Base-by-base conservation (phyloP, 495 filamentous ascomycete genomes). In the Penicillium paradoxum region DNA sequence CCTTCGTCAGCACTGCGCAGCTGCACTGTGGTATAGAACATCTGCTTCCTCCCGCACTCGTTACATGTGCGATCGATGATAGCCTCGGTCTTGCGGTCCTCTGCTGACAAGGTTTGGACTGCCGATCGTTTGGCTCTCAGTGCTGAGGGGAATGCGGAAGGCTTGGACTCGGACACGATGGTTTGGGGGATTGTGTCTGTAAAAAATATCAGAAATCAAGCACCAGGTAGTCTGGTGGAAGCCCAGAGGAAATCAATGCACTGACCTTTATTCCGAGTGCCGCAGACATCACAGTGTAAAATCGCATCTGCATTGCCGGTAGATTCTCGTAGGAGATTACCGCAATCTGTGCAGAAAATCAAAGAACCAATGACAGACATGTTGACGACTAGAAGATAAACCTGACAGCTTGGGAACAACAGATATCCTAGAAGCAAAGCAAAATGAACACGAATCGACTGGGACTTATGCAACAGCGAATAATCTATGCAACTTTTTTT, bases 1-100 rank as follows among this genome's bases (percentile, higher is more conserved):
- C 95, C 95, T 80, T 97, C 95, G 69, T 97, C 93, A 4, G 93
- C 95, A 74, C 90, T 85, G 51, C 92, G 82, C 65, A 96, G 72
- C 67, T 98, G 95, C 43, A 90, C 80, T 3, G 89, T 85, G 25
- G 85, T 88, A 66, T 82, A 97, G 63, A 83, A 87, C 70, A 97
- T 89, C 62, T 96, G 87, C 40, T 81, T 83, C 45, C 83, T 79
- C 6, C 86, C 90, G 66, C 92, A 97, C 57, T 87, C 82, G 9
- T 84, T 79, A 60, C 93, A 97, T 18, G 83, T 82, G 58, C 86
- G 74, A 9, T 82, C 68, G 54, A 84, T 85, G 27, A 85, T 77
- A 19, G 86, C 85, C 63, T 89, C 86, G 11, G 84, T 95, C 56
- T 88, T 83, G 55, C 88, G 76, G 57, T 95, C 88, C 55, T 86